Evolutionary conservation across 202 grass and related monocot species (phyloP).

Genomic region (Elaeis oleifera): DNA sequence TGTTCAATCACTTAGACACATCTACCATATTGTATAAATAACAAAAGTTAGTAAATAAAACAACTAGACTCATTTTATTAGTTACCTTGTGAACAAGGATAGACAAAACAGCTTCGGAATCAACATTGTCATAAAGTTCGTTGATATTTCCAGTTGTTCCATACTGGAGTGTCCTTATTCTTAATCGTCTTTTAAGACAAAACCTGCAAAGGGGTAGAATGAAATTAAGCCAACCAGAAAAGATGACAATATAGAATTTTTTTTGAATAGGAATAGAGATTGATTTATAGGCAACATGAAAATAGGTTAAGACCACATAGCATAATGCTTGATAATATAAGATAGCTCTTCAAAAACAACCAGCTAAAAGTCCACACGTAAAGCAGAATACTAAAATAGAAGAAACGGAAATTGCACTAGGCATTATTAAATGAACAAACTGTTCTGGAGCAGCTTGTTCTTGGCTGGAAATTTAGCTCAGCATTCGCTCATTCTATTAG

Average conservation of each 20-base stretch:
- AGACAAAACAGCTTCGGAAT: conserved; percentile 69
- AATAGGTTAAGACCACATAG: too few relatives aligned
- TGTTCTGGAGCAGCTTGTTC: not conserved
- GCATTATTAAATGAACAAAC: not conserved
- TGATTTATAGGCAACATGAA: too few relatives aligned
- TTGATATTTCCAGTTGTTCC: conserved; percentile 57
- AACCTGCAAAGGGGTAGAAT: conserved; percentile 33
- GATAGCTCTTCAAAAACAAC: too few relatives aligned
- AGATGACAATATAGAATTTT: too few relatives aligned
- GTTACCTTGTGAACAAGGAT: conserved; percentile 99
- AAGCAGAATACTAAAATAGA: not conserved
- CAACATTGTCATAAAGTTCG: conserved; percentile 87
- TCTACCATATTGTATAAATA: too few relatives aligned
- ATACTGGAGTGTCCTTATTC: conserved; percentile 89
- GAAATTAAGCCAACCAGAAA: too few relatives aligned
- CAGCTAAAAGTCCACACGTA: too few relatives aligned
- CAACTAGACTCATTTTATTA: not conserved
- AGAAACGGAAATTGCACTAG: not conserved
- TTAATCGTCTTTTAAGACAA: conserved; percentile 73
- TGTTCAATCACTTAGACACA: too few relatives aligned
- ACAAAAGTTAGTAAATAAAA: conserved; percentile 1
- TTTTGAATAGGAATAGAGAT: too few relatives aligned
- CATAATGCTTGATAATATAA: too few relatives aligned
- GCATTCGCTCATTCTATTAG: too few relatives aligned
- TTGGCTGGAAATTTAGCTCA: not conserved